A percentile compares a stretch with the other conserved stretches of the same genome.
These are phyloP conservation scores for Leishmania aethiopica DNA, from an alignment of 208 protist species.

Conservation along the genomic window DNA sequence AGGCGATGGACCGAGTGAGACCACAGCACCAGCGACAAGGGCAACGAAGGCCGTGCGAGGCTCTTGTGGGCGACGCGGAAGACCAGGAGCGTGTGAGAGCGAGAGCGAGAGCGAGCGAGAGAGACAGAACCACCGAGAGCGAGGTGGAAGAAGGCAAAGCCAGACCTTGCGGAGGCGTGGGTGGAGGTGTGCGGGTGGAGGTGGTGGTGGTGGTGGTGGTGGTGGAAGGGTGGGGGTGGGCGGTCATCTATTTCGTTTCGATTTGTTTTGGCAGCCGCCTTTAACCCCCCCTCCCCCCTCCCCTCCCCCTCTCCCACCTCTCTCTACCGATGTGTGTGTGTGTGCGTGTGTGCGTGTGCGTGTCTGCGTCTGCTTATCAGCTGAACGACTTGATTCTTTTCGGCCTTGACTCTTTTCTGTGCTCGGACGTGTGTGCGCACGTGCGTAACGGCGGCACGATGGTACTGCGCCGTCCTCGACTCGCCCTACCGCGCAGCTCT, in stretches of 20 bases:
- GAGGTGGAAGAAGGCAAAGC: neutral
- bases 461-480: neutral
- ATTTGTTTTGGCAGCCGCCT: neutral
- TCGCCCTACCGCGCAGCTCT: neutral
- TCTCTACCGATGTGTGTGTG: conserved; percentile 1
- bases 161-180: neutral
- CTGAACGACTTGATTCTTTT: neutral
- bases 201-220: too few relatives aligned
- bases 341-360: neutral
- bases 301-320: neutral
- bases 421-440: neutral
- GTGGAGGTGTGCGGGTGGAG: too few relatives aligned
- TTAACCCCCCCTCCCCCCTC: neutral
- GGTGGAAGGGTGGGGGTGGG: neutral
- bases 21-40: neutral
- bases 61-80: neutral
- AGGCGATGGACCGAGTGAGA: neutral
- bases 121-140: neutral
- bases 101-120: neutral
- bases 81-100: neutral
- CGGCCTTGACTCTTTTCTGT: neutral
- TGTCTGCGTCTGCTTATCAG: neutral
- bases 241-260: neutral
- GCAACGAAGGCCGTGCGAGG: too few relatives aligned
- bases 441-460: conserved; percentile 1